Base-by-base conservation (phyloP, 768 basidiomycete genomes). In the Zangia roseola region DNA sequence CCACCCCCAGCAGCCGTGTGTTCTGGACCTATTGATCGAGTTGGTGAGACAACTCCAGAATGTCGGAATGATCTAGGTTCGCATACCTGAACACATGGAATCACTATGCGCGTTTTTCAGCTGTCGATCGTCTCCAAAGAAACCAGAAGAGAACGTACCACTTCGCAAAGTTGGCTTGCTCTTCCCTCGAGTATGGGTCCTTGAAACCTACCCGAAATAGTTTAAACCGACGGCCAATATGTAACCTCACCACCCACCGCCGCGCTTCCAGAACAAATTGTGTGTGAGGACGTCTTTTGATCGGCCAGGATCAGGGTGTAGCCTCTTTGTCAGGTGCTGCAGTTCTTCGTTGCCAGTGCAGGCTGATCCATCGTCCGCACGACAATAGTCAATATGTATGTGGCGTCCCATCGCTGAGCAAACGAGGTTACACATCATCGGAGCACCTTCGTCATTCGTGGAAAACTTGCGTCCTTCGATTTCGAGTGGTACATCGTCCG, bases 161-260 rank as follows among this genome's bases (percentile, higher is more conserved):
- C 60, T 78, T 77, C 0, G 68, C 64, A 57, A 83, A 84, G 40
- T 74, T 73, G 1, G 69, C 43, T 54, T 78, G 77, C 42, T 83
- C 80, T 34, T 82, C 80, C n/a, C 70, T 71, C 19, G 80, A 74
- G 50, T 84, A 84, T 0, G 82, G 82, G 57, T 84, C 82, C 70
- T 76, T 81, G 68, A 83, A 84, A 10, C 78, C 82, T 82, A 36
- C 17, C 5, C 30, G 26, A 4, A 4, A 5, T 20, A 12, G 21
- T 34, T 2, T 25, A 25, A 25, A 13, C n/a, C 5, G 3, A 28
- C 14, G 25, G 13, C 6, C 6, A 19, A 34, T 0, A 10, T 6
- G 10, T 8, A 43, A 10, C 0, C 2, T 14, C 30, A 5, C 8
- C 1, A 41, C 64, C 25, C 46, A 82, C 82, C 84, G 51, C 73